These are phyloP conservation scores for Chaetomium strumarium DNA, from an alignment of 2,329 filamentous ascomycete genomes.

Conservation along the genomic window DNA sequence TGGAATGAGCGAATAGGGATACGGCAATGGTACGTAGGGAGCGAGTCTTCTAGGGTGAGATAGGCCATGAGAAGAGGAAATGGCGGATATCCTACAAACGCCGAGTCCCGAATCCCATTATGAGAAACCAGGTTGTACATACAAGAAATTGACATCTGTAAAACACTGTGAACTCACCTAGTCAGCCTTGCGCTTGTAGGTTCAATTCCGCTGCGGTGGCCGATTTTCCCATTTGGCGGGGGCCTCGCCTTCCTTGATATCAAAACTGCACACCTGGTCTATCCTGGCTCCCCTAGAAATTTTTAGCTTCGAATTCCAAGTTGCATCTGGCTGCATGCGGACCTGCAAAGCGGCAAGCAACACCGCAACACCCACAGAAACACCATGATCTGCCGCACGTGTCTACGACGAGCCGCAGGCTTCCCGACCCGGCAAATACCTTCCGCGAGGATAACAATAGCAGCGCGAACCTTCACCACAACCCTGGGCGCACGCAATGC, in stretches of 20 bases:
- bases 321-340: conserved; percentile 1
- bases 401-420: conserved; percentile 43
- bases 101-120: background rate
- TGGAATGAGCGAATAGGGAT: background rate
- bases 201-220: background rate
- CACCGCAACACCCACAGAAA: conserved; percentile 22
- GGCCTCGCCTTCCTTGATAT: background rate
- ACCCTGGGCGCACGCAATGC: conserved; percentile 30
- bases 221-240: background rate
- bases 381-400: conserved; percentile 42
- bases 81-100: background rate
- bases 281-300: conserved; percentile 25
- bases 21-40: background rate
- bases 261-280: conserved; percentile 21
- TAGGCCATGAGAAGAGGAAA: background rate
- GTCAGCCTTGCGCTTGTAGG: background rate
- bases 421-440: conserved; percentile 26
- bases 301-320: conserved; percentile 23
- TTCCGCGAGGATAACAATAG: conserved; percentile 8
- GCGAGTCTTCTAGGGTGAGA: background rate
- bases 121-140: conserved; percentile 15
- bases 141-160: conserved; percentile 15
- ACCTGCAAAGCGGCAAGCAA: conserved; percentile 11
- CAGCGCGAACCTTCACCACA: conserved; percentile 34
- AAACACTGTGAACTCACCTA: background rate